phyloP scores from a whole-genome alignment of 1,284 basidiomycete species.

The Cryptococcus maquisensis region DNA sequence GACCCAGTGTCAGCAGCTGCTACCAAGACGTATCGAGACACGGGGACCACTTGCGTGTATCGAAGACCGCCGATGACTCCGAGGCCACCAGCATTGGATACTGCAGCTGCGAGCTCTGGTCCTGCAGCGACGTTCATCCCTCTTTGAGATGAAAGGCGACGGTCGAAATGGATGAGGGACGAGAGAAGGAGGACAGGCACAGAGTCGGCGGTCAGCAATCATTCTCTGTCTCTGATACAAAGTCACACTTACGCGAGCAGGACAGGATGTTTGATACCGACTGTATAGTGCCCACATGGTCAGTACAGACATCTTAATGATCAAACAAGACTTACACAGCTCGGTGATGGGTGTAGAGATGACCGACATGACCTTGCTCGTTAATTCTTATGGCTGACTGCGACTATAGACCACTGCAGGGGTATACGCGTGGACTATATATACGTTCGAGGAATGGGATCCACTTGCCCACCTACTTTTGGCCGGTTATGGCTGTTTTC shows the following conservation, averaged over 20 bases:
- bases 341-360: constrained; percentile 68
- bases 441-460: neutral
- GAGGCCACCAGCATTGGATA: constrained; percentile 71
- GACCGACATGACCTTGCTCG: constrained; percentile 29
- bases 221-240: too few relatives aligned
- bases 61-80: constrained; percentile 83
- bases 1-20: neutral
- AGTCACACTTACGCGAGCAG: constrained; percentile 60
- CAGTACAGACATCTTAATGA: neutral
- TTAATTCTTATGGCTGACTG: neutral
- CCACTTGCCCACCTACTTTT: too few relatives aligned
- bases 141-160: constrained; percentile 17
- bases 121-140: constrained; percentile 87
- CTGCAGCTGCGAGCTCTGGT: constrained; percentile 74
- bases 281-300: constrained; percentile 14
- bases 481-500: too few relatives aligned
- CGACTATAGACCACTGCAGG: neutral
- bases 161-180: neutral
- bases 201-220: neutral
- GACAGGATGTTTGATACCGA: constrained; percentile 81
- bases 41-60: constrained; percentile 58
- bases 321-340: constrained; percentile 51
- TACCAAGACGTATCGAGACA: constrained; percentile 1
- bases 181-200: neutral
- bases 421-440: neutral